Base-by-base conservation (phyloP, 495 filamentous ascomycete species). In the Penicillium cinerascens region DNA sequence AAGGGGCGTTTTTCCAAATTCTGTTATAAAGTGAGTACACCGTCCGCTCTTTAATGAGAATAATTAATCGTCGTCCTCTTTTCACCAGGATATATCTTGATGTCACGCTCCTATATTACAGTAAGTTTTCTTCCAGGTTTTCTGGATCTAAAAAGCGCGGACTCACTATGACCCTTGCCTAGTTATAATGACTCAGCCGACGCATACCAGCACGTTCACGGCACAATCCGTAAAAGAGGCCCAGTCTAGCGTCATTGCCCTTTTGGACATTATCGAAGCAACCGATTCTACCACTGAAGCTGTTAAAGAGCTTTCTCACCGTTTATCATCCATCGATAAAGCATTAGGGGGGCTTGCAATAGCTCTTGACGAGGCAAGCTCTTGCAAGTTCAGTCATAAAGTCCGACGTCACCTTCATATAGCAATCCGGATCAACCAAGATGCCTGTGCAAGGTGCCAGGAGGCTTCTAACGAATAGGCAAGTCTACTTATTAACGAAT, bases 371-470 rank as follows among this genome's bases (percentile, higher is more conserved):
- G 10, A 39, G 35, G 16, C 47, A 16, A 17, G 33, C 26, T 20
- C 37, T 27, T 42, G 37, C 25, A 42, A 41, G 17, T 13, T 42
- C 47, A 42, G 29, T 10, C 43, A 27, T 35, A 15, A 37, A 47
- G 33, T 37, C 21, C 45, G 39, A 21, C 35, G 15, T 47, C 33
- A 47, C 16, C 45, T 47, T 25, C 35, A 18, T 10, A 47, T 47
- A 33, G 45, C 45, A 47, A 47, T 38, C 13, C 36, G 18, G 45
- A 47, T 16, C 17, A 47, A 6, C 45, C 45, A 47, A 39, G 33
- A 25, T 39, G 36, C 35, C 16, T 47, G 45, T 26, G 45, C 33
- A 47, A 47, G 45, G 39, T 47, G 6, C 35, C 33, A 47, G 45
- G n/a, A 39, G 18, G 29, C 11, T 3, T 47, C 39, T 33, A 47